Base-by-base conservation (phyloP, 1,139 yeast genomes). In the Diutina scorzettiae region DNA sequence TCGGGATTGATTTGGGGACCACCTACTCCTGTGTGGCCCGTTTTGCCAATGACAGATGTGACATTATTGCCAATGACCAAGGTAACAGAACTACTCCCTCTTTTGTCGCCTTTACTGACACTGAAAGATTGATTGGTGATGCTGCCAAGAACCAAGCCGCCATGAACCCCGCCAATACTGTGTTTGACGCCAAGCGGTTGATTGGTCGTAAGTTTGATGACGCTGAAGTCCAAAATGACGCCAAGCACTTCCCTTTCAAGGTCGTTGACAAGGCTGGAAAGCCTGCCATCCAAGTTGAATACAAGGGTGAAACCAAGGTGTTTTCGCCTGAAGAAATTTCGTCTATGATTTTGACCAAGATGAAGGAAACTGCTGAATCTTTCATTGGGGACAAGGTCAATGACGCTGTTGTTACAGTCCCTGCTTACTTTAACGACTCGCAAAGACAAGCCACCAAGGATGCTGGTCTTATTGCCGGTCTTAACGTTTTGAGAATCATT, bases 381-480 rank as follows among this genome's bases (percentile, higher is more conserved):
- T 85, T 84, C 66, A 71, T 86, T 53, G 96, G 96, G 51, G 76
- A 81, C 60, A 76, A 81, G 62, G 95, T 86, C 49, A 83, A 93
- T 44, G 93, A 87, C 56, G 96, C 96, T 33, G 96, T 87, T 51
- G 95, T 87, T 50, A 87, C 96, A 41, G 96, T 89, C 45, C 97
- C 97, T 45, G 97, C 97, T 45, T 89, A 89, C 69, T 89, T 89
- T 72, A 91, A 89, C 64, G 97, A 89, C 66, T 95, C 97, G 46
- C 97, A 89, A 71, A 82, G 96, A 73, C 96, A 89, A 66, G 97
- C 97, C 48, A 89, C 97, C 50, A 87, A 89, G 72, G 96, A 87
- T 64, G 96, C 97, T 44, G 97, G 96, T 71, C 75, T 85, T 48
- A 89, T 89, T 72, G 95, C 96, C 41, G 97, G 97, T 54, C 76